Evolutionary conservation across 768 basidiomycete species (phyloP), one percentile per base, ranked within the genome.

Genomic region (Lactarius evosmus): DNA sequence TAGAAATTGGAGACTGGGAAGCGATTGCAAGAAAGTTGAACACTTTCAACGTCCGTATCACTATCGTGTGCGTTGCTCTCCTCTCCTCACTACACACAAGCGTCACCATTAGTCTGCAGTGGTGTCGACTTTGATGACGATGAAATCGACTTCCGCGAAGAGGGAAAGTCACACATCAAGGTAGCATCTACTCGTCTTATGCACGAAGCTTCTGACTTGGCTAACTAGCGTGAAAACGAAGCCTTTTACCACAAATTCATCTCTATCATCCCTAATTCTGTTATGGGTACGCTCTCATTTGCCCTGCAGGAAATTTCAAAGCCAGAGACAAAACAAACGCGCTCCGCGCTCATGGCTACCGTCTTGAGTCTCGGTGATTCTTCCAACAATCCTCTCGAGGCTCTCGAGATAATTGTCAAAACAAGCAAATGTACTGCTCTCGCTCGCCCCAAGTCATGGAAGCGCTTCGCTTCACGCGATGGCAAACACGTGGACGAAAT

Each of bases 81-180:
- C 14, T 19, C 34, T 65, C 32, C 30, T 6, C 53, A 17, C 25
- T 34, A 53, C 36, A 7, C 41, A 52, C 38, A 9, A 62, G 46
- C 54, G 27, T 61, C 22, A 51, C 52, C 69, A 25, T 67, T 29
- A n/a, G 14, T 41, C 40, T 36, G 34, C 67, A 95, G 93, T n/a
- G 93, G 94, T 6, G 81, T 94, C 49, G 91, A 94, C 74, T 95
- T 96, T 75, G 91, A 86, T 66, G 91, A 93, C 69, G 85, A 87
- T 40, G 83, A 85, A 22, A 74, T 82, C 14, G 82, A 75, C 0
- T 89, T 82, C 70, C 72, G 77, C 11, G 88, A 93, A 72, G 81
- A 86, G 57, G 76, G 84, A 66, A 95, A 96, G 72, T 78, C 84
- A 7, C 62, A 78, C 4, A 82, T 85, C 57, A 96, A 96, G 83